Evolutionary conservation across 1,284 basidiomycete genomes (phyloP).

Genomic region (Inonotus obliquus): DNA sequence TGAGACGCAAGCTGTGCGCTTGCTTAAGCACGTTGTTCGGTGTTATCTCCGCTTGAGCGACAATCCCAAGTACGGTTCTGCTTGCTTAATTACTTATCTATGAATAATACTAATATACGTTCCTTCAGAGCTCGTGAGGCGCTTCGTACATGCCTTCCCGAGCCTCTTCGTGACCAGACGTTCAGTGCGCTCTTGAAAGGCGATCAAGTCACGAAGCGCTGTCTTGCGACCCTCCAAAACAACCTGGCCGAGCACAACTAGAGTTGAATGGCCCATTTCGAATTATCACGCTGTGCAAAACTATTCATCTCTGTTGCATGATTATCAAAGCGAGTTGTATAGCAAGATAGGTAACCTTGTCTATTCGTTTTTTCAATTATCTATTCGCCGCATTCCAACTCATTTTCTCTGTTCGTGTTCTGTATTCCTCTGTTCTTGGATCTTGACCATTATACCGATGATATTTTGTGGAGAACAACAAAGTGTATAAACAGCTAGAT

Average conservation of each 20-base stretch:
- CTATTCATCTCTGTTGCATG: background rate
- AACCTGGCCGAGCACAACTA: slow-evolving; percentile 50
- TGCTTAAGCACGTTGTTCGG: slow-evolving; percentile 97
- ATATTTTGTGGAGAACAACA: slow-evolving; percentile 1
- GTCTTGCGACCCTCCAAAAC: slow-evolving; percentile 90
- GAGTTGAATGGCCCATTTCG: background rate
- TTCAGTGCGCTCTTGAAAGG: slow-evolving; percentile 91
- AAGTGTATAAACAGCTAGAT: slow-evolving; percentile 8
- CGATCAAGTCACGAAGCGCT: slow-evolving; percentile 95
- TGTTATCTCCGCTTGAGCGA: slow-evolving; percentile 97
- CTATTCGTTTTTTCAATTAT: background rate
- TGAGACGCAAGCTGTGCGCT: slow-evolving; percentile 93
- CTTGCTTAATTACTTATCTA: slow-evolving; percentile 2
- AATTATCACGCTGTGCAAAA: slow-evolving; percentile 43
- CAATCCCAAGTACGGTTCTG: slow-evolving; percentile 72
- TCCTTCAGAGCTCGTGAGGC: slow-evolving; percentile 85
- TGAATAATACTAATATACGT: slow-evolving; percentile 5
- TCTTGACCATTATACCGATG: background rate
- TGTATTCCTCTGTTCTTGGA: background rate
- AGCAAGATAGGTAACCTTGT: background rate
- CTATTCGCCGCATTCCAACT: background rate
- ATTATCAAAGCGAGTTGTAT: background rate
- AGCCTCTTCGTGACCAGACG: slow-evolving; percentile 92
- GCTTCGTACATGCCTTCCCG: slow-evolving; percentile 93
- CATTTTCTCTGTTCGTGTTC: background rate